Conservation (phyloP, 306 rosid genomes). For the Quercus mongolica region DNA sequence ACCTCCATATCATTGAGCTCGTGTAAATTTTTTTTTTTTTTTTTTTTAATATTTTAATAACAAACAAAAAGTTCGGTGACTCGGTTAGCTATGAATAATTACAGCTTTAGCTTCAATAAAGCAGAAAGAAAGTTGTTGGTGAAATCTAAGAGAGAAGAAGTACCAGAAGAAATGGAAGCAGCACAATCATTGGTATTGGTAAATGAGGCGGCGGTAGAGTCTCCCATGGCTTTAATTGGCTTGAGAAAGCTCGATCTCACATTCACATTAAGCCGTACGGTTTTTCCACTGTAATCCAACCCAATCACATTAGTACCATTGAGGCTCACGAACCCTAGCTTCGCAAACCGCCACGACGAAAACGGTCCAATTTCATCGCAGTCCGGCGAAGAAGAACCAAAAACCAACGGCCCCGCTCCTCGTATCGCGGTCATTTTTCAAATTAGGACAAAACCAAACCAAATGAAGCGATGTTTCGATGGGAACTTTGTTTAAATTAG, state of each 20-base stretch:
- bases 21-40: no score
- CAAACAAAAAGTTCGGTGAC: no score
- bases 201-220: slow-evolving; percentile 21
- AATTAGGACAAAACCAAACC: neutral
- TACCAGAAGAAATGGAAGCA: slow-evolving; percentile 54
- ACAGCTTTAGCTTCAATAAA: no score
- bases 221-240: slow-evolving; percentile 44
- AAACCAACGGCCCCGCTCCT: slow-evolving; percentile 11
- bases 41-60: no score
- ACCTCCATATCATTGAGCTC: no score
- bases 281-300: slow-evolving; percentile 22
- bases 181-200: neutral
- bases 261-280: slow-evolving; percentile 10
- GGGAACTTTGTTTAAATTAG: no score
- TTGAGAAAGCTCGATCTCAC: slow-evolving; percentile 28
- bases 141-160: neutral
- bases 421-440: slow-evolving; percentile 32
- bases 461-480: no score
- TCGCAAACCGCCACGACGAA: slow-evolving; percentile 11
- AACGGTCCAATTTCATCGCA: slow-evolving; percentile 16
- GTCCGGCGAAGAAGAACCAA: slow-evolving; percentile 15
- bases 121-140: neutral
- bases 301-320: slow-evolving; percentile 39
- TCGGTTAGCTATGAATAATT: no score
- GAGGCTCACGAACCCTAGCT: slow-evolving; percentile 32